phyloP scores from a whole-genome alignment of 2,329 filamentous ascomycete genomes.

The Trichoderma endophyticum region DNA sequence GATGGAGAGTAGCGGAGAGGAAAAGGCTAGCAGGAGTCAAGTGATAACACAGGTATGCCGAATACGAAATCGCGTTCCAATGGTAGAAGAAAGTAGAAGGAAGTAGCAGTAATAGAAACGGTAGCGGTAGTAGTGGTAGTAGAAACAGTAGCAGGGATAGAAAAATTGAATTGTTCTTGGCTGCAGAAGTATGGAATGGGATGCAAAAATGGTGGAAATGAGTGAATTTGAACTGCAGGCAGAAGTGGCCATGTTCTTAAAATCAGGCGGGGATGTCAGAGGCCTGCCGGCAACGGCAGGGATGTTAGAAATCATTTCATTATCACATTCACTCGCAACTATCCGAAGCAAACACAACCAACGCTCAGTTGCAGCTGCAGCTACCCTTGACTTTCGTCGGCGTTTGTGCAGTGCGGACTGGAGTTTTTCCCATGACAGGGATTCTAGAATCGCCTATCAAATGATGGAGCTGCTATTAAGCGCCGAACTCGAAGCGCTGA shows the following conservation, averaged over 20 bases:
- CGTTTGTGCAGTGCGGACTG: background rate
- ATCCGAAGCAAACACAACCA: background rate
- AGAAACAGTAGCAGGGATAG: background rate
- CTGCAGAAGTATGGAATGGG: background rate
- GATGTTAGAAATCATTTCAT: background rate
- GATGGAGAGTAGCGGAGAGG: no score
- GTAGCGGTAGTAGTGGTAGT: no score
- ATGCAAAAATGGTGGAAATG: background rate
- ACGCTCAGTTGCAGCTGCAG: background rate
- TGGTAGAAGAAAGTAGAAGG: background rate
- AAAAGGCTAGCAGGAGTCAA: no score
- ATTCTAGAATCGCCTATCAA: background rate
- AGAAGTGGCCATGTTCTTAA: background rate
- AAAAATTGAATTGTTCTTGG: background rate
- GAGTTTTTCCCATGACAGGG: background rate
- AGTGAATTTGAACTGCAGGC: background rate
- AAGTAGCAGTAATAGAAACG: background rate
- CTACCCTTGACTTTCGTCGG: background rate
- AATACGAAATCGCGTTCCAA: background rate
- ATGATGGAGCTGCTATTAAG: background rate
- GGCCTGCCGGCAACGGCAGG: background rate
- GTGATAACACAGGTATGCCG: no score
- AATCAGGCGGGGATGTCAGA: background rate
- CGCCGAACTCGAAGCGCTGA: conserved; percentile 2
- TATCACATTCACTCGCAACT: background rate